phyloP scores from a whole-genome alignment of 2,329 filamentous ascomycete genomes.

The Paracamarosporium sp. region DNA sequence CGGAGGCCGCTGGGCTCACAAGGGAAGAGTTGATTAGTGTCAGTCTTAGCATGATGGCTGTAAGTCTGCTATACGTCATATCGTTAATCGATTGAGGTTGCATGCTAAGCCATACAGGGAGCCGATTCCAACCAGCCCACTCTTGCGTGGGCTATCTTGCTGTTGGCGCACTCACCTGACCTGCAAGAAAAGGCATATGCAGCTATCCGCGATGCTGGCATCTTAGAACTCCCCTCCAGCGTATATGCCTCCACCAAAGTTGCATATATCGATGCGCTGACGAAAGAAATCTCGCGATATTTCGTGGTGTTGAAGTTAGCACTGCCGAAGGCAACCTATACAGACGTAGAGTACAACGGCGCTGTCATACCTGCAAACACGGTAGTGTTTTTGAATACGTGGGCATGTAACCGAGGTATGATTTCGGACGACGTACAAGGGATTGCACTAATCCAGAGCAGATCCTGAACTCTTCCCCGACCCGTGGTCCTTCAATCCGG shows the following conservation, averaged over 20 bases:
- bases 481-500: neutral
- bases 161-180: constrained; percentile 65
- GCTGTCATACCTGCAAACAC: constrained; percentile 67
- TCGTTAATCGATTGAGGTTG: neutral
- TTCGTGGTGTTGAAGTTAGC: constrained; percentile 69
- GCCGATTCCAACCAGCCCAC: constrained; percentile 69
- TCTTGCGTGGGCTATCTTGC: constrained; percentile 69
- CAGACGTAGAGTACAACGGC: constrained; percentile 65
- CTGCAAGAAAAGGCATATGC: constrained; percentile 66
- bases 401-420: constrained; percentile 72
- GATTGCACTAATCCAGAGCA: neutral
- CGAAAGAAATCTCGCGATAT: constrained; percentile 66
- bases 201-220: constrained; percentile 64
- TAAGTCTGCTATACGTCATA: neutral
- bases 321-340: constrained; percentile 66
- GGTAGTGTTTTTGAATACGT: constrained; percentile 70
- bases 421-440: neutral
- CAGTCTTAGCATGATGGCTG: constrained; percentile 65
- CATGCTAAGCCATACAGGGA: constrained; percentile 56
- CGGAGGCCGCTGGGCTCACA: constrained; percentile 66
- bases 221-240: constrained; percentile 62
- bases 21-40: constrained; percentile 69
- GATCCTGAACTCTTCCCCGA: neutral
- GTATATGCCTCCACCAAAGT: constrained; percentile 69
- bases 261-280: constrained; percentile 67